These are phyloP conservation scores for Gardenia jasminoides DNA, from an alignment of 257 asterid species.

Conservation along the genomic window DNA sequence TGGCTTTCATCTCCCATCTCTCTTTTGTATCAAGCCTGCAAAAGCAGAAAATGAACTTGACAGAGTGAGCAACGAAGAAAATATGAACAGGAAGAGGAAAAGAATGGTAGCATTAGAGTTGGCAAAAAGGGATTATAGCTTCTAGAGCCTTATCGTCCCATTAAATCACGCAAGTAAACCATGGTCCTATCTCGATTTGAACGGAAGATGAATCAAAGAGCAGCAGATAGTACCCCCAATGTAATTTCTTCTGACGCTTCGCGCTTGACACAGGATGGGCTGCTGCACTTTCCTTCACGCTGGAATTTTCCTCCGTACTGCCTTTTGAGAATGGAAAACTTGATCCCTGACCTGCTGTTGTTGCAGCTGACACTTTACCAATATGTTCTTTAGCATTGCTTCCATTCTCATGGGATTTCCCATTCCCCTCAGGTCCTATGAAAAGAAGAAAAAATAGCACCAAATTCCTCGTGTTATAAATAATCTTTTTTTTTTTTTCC, in stretches of 20 bases:
- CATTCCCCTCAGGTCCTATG: slow-evolving; percentile 34
- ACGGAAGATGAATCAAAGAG: not conserved
- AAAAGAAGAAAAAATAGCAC: not conserved
- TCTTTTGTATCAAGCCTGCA: slow-evolving; percentile 74
- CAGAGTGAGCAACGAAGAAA: not conserved
- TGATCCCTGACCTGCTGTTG: slow-evolving; percentile 22
- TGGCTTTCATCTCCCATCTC: slow-evolving; percentile 90
- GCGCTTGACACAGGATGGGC: slow-evolving; percentile 21
- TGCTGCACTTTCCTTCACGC: slow-evolving; percentile 25
- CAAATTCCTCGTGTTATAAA: not conserved
- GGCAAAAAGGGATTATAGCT: not conserved
- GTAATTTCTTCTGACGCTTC: slow-evolving; percentile 53
- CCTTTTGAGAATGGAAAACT: slow-evolving; percentile 19
- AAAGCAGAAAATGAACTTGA: not conserved
- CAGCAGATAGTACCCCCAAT: slow-evolving; percentile 68
- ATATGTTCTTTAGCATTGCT: slow-evolving; percentile 19
- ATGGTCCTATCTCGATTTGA: too few species aligned
- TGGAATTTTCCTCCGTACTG: slow-evolving; percentile 17
- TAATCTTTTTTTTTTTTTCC: too few species aligned
- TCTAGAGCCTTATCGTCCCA: not conserved
- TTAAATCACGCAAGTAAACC: slow-evolving; percentile 1
- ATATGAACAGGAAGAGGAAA: slow-evolving; percentile 6
- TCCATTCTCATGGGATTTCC: slow-evolving; percentile 39
- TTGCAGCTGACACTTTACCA: slow-evolving; percentile 19
- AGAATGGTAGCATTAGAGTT: not conserved